Evolutionary conservation across 129 eudicot species (phyloP).

Genomic region (Flaveria trinervia): DNA sequence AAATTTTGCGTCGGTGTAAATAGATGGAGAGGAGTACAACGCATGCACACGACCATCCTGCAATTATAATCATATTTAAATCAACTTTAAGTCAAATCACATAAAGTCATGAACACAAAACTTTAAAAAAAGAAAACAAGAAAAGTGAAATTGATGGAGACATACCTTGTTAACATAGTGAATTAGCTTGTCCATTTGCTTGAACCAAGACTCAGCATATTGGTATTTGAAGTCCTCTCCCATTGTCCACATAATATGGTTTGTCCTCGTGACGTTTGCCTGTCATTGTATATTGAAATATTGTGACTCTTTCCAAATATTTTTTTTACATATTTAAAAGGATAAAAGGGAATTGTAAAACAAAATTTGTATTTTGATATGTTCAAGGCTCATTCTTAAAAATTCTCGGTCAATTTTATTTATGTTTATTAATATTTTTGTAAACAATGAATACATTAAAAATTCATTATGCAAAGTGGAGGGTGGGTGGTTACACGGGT

Average conservation of each 20-base stretch:
- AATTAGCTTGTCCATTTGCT: conserved; percentile 90
- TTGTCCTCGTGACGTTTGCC: conserved; percentile 85
- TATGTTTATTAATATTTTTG: background rate
- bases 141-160: background rate
- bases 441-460: background rate
- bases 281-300: conserved; percentile 11
- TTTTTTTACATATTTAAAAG: background rate
- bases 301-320: background rate
- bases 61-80: conserved; percentile 15
- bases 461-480: background rate
- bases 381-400: background rate
- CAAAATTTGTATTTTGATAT: background rate
- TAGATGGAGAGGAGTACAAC: conserved; percentile 84
- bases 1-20: conserved; percentile 81
- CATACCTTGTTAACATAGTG: conserved; percentile 82
- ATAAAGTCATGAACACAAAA: background rate
- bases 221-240: conserved; percentile 93
- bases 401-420: too few relatives aligned
- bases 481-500: too few relatives aligned
- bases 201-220: conserved; percentile 97
- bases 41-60: conserved; percentile 96
- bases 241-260: conserved; percentile 99
- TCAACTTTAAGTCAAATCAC: background rate
- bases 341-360: background rate
- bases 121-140: background rate